phyloP scores from a whole-genome alignment of 2,329 filamentous ascomycete genomes.

The Talaromyces sp. region DNA sequence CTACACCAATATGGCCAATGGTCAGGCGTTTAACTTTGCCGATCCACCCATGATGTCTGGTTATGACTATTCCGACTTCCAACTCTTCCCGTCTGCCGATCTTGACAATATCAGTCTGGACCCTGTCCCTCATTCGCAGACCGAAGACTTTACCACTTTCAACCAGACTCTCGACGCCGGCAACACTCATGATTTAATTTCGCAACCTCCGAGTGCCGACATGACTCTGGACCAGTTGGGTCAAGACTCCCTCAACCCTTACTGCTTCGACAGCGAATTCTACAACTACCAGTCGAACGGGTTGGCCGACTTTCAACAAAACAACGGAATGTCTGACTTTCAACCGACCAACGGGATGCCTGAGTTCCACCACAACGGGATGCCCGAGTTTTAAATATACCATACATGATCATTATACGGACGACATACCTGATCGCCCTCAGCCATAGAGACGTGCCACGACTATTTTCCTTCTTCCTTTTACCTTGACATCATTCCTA shows the following conservation, averaged over 20 bases:
- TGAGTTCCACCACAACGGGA: neutral
- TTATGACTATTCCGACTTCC: conserved; percentile 15
- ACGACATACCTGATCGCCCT: neutral
- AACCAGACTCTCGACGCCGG: conserved; percentile 7
- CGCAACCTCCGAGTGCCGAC: conserved; percentile 16
- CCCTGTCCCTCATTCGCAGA: conserved; percentile 3
- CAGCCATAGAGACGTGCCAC: conserved; percentile 10
- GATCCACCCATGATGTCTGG: conserved; percentile 15
- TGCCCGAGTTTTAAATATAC: neutral
- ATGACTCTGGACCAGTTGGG: conserved; percentile 19
- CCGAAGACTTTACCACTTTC: conserved; percentile 14
- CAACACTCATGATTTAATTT: conserved; percentile 1
- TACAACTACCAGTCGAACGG: conserved; percentile 7
- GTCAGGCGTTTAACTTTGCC: conserved; percentile 16
- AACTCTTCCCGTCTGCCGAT: conserved; percentile 16
- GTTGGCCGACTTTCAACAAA: conserved; percentile 11
- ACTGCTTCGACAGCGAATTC: conserved; percentile 20
- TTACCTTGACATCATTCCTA: neutral
- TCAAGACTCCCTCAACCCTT: conserved; percentile 15
- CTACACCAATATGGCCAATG: conserved; percentile 9
- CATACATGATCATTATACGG: conserved; percentile 7
- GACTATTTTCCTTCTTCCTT: conserved; percentile 3
- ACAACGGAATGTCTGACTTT: conserved; percentile 10
- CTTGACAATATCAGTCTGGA: conserved; percentile 14
- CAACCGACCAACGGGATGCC: conserved; percentile 10